Evolutionary conservation across 495 filamentous ascomycete species (phyloP).

Genomic region (Daldinia childiae): DNA sequence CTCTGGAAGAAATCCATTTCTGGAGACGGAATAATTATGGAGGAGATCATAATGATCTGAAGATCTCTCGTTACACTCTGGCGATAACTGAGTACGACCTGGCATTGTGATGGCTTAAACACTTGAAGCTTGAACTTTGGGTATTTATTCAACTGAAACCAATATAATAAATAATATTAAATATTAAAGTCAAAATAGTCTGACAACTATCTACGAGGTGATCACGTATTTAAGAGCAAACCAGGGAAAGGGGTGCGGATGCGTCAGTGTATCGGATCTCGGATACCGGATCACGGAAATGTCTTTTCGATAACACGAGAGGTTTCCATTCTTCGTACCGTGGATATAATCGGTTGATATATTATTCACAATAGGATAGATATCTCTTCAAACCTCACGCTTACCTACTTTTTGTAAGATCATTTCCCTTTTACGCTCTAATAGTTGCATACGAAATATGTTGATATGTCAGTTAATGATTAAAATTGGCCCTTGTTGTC

Average conservation of each 20-base stretch:
- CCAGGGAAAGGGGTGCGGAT: conserved; percentile 7
- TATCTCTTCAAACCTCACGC: neutral
- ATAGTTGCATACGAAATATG: too few relatives aligned
- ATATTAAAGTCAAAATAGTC: neutral
- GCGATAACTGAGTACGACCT: conserved; percentile 15
- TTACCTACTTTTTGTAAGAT: too few relatives aligned
- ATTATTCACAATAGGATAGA: neutral
- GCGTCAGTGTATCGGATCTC: conserved; percentile 26
- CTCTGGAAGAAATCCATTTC: conserved; percentile 82
- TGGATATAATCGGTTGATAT: conserved; percentile 11
- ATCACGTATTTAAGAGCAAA: conserved; percentile 15
- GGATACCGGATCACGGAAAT: conserved; percentile 37
- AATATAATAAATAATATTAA: neutral
- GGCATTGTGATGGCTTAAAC: conserved; percentile 15
- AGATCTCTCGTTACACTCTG: neutral
- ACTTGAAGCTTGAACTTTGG: neutral
- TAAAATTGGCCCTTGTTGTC: too few relatives aligned
- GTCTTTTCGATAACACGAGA: conserved; percentile 4
- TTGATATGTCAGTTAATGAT: too few relatives aligned
- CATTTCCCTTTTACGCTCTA: too few relatives aligned
- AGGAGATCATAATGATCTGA: conserved; percentile 6
- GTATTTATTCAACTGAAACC: too few relatives aligned
- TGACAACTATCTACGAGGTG: neutral
- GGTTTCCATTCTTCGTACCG: neutral
- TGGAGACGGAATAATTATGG: conserved; percentile 39